Conservation (phyloP, 2,329 filamentous ascomycete species). For the Paecilomyces sp. region DNA sequence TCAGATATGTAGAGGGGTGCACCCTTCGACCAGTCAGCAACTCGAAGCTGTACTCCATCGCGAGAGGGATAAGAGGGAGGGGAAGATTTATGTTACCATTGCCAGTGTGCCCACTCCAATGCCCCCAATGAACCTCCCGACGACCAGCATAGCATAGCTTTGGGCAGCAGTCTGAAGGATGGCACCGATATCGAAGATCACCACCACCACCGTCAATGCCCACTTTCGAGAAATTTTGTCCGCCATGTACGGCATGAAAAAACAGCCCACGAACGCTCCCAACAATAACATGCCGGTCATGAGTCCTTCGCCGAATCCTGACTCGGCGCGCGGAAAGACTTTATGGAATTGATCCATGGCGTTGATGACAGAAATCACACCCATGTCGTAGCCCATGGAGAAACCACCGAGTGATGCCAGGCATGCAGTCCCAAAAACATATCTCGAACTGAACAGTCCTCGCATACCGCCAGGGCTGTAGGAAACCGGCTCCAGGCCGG, state of each 20-base stretch:
- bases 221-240: conserved; percentile 16
- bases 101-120: neutral
- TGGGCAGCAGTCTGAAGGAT: neutral
- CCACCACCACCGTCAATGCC: neutral
- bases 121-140: neutral
- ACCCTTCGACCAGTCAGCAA: neutral
- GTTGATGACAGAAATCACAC: conserved; percentile 38
- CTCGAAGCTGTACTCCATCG: neutral
- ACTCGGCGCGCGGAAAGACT: conserved; percentile 27
- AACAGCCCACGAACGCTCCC: conserved; percentile 23
- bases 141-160: neutral
- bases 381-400: conserved; percentile 39
- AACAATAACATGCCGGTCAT: conserved; percentile 40
- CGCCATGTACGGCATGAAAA: conserved; percentile 31
- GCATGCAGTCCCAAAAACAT: conserved; percentile 35
- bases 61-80: neutral
- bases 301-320: conserved; percentile 32
- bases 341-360: conserved; percentile 40
- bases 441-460: conserved; percentile 28
- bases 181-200: neutral
- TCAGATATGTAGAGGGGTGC: neutral
- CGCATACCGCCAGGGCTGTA: conserved; percentile 24
- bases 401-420: conserved; percentile 36
- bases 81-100: neutral
- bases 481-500: neutral